A percentile compares a stretch with the other conserved stretches of the same genome.
These are phyloP conservation scores for Draba incana DNA, from an alignment of 345 rosid species.

Conservation along the genomic window DNA sequence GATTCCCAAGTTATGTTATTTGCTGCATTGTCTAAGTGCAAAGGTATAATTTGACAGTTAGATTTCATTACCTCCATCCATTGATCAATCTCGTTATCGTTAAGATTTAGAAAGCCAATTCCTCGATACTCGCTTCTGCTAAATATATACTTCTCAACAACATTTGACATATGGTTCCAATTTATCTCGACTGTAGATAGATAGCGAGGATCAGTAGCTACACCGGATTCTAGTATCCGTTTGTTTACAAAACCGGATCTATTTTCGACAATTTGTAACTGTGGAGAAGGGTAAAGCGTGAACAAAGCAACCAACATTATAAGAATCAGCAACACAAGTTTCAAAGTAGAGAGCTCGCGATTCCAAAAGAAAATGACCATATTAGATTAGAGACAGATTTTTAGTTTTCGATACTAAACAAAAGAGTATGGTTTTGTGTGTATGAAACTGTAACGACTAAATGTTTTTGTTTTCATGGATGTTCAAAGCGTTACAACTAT, in stretches of 20 bases:
- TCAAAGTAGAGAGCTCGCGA: constrained; percentile 55
- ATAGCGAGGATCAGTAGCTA: constrained; percentile 60
- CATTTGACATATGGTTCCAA: constrained; percentile 64
- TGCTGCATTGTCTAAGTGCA: constrained; percentile 52
- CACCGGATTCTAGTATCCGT: constrained; percentile 52
- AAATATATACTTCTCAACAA: constrained; percentile 51
- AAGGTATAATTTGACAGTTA: constrained; percentile 60
- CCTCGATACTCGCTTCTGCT: constrained; percentile 61
- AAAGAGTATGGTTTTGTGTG: too few species aligned
- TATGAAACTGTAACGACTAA: constrained; percentile 4
- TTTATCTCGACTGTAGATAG: constrained; percentile 52
- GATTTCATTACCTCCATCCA: constrained; percentile 60
- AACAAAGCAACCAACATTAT: constrained; percentile 61
- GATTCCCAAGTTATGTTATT: constrained; percentile 73
- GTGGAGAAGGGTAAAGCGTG: constrained; percentile 67
- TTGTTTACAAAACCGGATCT: constrained; percentile 51
- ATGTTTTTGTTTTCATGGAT: not conserved
- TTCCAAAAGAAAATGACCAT: constrained; percentile 45
- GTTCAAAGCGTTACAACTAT: too few species aligned
- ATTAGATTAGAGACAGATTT: too few species aligned
- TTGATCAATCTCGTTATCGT: constrained; percentile 56
- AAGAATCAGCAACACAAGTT: constrained; percentile 52
- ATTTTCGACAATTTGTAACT: constrained; percentile 57
- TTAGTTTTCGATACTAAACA: too few species aligned
- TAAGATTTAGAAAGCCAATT: constrained; percentile 73